Evolutionary conservation across 805 yeast species (phyloP), one percentile per base, ranked within the genome.

Genomic region (Wickerhamiella musiphila): DNA sequence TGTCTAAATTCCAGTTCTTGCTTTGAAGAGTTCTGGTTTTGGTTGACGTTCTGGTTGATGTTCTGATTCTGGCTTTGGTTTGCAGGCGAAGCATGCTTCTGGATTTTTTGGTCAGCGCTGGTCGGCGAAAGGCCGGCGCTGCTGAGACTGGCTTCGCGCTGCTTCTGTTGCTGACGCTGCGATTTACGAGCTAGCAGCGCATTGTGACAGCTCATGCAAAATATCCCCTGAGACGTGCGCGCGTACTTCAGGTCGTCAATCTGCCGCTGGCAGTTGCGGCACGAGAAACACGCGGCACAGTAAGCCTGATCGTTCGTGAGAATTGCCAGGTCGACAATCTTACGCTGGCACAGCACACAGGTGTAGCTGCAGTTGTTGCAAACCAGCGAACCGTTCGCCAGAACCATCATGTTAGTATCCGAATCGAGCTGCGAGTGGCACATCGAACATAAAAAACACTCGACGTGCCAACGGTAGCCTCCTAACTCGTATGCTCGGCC

Each of bases 401-500:
- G 60, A 2, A 86, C 95, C 32, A 90, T 59, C 53, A 90, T 81
- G 53, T 84, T 84, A 16, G 92, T 75, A 46, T 82, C 77, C 40
- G 92, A 78, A 17, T 93, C 93, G 34, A 90, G 58, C 23, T 73
- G 66, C 44, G 70, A 66, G 23, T 67, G 61, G 54, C 98, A 90
- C 43, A 76, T 76, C 34, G 92, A 77, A 55, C 98, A 90, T 29
- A 72, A 65, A 56, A 90, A 90, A 56, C 98, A 90, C 40, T 77
- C 68, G 35, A 82, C 77, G 53, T 90, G 98, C 98, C 98, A 90
- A 41, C 94, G 70, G 49, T 82, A 86, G 18, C 78, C 92, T 16
- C 94, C 94, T 17, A 86, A 61, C 51, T 86, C 96, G 51, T 82
- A 90, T 3, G 96, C 96, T 42, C 84, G 92, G 20, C 94, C 94